These are phyloP conservation scores for Penicillium canescens DNA, from an alignment of 495 filamentous ascomycete species.

Conservation along the genomic window DNA sequence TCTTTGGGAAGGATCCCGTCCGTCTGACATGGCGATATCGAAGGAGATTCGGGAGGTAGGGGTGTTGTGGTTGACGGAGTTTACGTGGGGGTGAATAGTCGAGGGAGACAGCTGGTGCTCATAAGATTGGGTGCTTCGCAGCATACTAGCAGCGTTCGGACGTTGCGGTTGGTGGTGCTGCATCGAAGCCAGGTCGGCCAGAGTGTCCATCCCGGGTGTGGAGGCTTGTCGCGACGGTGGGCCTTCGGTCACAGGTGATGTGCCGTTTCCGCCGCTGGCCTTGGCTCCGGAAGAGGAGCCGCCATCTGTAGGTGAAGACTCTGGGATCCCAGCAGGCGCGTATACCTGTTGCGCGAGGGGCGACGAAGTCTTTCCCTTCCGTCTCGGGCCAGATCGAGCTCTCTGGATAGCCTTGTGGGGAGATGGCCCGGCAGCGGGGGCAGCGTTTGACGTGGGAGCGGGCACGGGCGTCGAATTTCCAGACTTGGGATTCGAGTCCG, in stretches of 20 bases:
- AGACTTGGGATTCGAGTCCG: slow-evolving; percentile 57
- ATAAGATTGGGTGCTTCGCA: slow-evolving; percentile 49
- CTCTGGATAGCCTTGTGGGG: slow-evolving; percentile 39
- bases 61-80: slow-evolving; percentile 50
- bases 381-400: slow-evolving; percentile 31
- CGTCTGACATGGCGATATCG: slow-evolving; percentile 59
- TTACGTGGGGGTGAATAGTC: slow-evolving; percentile 47
- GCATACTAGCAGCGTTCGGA: slow-evolving; percentile 38
- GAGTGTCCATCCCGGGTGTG: slow-evolving; percentile 63
- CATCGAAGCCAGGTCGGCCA: slow-evolving; percentile 67
- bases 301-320: slow-evolving; percentile 32
- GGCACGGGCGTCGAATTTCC: slow-evolving; percentile 43
- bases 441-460: slow-evolving; percentile 31
- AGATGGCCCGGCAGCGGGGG: slow-evolving; percentile 27
- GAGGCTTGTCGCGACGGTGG: slow-evolving; percentile 47
- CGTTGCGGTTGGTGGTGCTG: slow-evolving; percentile 60
- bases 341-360: slow-evolving; percentile 45
- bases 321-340: slow-evolving; percentile 32
- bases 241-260: slow-evolving; percentile 35
- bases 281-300: slow-evolving; percentile 29
- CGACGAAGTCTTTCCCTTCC: slow-evolving; percentile 41
- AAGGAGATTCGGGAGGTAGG: slow-evolving; percentile 54
- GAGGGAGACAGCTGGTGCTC: slow-evolving; percentile 52
- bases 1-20: slow-evolving; percentile 45
- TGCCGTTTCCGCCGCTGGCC: slow-evolving; percentile 32